Evolutionary conservation across 208 protist species (phyloP), one percentile per base, ranked within the genome.

Genomic region (Polymyxa betae): DNA sequence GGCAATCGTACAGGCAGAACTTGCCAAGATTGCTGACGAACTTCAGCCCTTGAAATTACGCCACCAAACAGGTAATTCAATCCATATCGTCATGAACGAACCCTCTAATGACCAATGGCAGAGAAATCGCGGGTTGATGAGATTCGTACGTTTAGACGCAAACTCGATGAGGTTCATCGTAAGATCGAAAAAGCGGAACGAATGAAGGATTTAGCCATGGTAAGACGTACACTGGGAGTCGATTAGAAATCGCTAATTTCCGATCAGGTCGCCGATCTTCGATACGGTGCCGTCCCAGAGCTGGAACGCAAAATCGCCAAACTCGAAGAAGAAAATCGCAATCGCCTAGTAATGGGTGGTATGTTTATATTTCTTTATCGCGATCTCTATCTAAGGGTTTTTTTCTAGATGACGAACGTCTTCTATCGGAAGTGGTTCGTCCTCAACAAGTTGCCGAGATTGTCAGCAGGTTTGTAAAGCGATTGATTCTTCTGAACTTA

Each of bases 1-100:
- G 0, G n/a, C 35, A 52, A 64, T 90, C 38, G 82, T 92, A 44
- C 41, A 77, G 38, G 32, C 0, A 0, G 77, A 95, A 66, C 52
- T 93, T 44, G 38, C 77, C 40, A 64, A 93, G 49, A 68, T 88
- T 1, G n/a, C 91, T 35, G 91, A 93, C 0, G 66, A 91, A 77
- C 89, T 93, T 1, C 5, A 92, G 52, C 87, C 49, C 0, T 52
- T 91, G 40, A 20, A 89, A 38, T 1, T 89, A 38, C 10, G 45
- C 16, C 90, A 89, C 29, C 60, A 91, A 32, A 43, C 72, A 82
- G 72, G 72, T 82, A 38, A 20, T 35, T 82, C 5, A 24, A 29
- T 5, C 49, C 49, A 60, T 24, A 5, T 40, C 5, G n/a, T 40
- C 35, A 20, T 82, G 5, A 35, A 5, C 16, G 16, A 5, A 20